These are phyloP conservation scores for Penicillium arizonense DNA, from an alignment of 495 filamentous ascomycete genomes.

Conservation along the genomic window DNA sequence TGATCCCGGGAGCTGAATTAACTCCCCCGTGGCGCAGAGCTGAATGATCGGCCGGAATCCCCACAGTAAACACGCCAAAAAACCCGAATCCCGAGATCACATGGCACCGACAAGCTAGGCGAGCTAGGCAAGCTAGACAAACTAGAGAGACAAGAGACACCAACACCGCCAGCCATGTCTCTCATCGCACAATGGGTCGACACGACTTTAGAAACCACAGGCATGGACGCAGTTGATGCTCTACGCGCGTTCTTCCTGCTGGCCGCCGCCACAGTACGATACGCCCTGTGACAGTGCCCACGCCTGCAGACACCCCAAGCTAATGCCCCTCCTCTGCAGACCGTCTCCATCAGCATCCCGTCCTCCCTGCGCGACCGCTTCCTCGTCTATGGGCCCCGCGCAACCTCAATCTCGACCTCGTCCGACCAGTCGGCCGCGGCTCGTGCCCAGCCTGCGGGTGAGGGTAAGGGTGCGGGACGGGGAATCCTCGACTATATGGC, in stretches of 20 bases:
- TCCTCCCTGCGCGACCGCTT: slow-evolving; percentile 53
- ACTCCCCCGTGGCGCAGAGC: not conserved
- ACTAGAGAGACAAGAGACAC: not conserved
- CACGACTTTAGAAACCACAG: slow-evolving; percentile 21
- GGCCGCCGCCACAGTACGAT: slow-evolving; percentile 48
- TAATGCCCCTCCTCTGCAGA: slow-evolving; percentile 36
- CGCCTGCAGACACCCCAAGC: slow-evolving; percentile 3
- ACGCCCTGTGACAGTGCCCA: slow-evolving; percentile 10
- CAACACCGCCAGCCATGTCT: slow-evolving; percentile 16
- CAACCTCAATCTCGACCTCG: slow-evolving; percentile 27
- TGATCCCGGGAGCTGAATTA: slow-evolving; percentile 2
- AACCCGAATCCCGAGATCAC: not conserved
- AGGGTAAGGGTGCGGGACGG: not conserved
- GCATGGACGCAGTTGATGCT: slow-evolving; percentile 42
- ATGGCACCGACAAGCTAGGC: not conserved
- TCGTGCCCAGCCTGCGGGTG: not conserved
- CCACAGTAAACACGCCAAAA: slow-evolving; percentile 4
- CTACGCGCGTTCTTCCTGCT: slow-evolving; percentile 45
- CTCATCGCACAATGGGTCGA: slow-evolving; percentile 22
- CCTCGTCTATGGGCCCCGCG: slow-evolving; percentile 58
- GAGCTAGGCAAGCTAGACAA: not conserved
- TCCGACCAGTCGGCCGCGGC: slow-evolving; percentile 5
- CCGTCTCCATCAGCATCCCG: slow-evolving; percentile 51
- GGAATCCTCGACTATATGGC: slow-evolving; percentile 51
- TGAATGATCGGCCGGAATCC: slow-evolving; percentile 4